Base-by-base conservation (phyloP, 495 filamentous ascomycete species). In the Xylaria venustula region DNA sequence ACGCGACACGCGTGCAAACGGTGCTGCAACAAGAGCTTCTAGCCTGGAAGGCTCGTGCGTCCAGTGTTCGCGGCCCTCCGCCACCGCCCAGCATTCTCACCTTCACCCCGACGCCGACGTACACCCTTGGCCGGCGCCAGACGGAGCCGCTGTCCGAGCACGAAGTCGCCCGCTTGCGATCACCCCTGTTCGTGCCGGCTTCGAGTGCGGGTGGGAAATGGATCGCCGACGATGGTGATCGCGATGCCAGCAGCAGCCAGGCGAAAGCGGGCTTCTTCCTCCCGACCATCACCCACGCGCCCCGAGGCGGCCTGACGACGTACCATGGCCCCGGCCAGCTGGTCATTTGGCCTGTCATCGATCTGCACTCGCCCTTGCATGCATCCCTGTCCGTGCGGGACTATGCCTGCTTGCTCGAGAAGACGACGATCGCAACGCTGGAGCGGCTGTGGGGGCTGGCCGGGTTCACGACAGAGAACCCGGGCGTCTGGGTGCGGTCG, bases 311-410 rank as follows among this genome's bases (percentile, higher is more conserved):
- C 0, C 90, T 94, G 59, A 93, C 90, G 0, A 98, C 94, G 4
- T 98, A 96, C 78, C 94, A 98, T 70, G 94, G 94, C 0, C 94
- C 94, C 0, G 94, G 94, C 0, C 94, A 98, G 71, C 75, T 93
- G 60, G 90, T 97, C 23, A 87, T 91, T 12, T 98, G 96, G 73
- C 90, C 93, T 14, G 85, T 98, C 40, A 73, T 94, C 20, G 90
- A 96, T 68, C 79, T 97, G 17, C 66, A 67, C 15, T 75, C 76
- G 3, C 57, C 65, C 1, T 34, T 62, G 20, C 73, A 80, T 67
- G 41, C 51, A 20, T 60, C 71, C 34, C 74, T 84, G 28, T 75
- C 71, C 17, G 77, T 84, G 22, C 77, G 90, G 15, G 84, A 82
- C 64, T 95, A 92, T 67, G 85, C 95, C 4, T 79, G 85, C 25